Evolutionary conservation across 129 eudicot species (phyloP), one percentile per base, ranked within the genome.

Genomic region (Helianthus tuberosus): DNA sequence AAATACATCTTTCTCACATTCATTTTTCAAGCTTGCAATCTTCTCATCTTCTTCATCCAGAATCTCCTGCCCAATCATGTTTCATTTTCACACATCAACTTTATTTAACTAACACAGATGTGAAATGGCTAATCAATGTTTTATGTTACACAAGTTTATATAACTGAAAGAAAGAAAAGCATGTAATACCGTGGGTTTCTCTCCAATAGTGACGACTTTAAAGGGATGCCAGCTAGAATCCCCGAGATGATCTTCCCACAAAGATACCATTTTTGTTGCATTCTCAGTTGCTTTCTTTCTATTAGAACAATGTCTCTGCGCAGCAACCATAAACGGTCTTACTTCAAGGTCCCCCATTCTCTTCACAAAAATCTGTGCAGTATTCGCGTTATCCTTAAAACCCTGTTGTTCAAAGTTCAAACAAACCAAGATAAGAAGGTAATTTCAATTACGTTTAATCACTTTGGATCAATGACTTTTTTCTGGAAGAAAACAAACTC

Each of bases 211-310:
- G 52, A 88, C 72, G 46, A 92, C 85, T 84, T 86, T 93, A 35
- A 84, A 93, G 10, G 98, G 98, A 84, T 93, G 92, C 98, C 98
- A 93, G 77, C 58, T 79, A 50, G 98, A 85, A 84, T 89, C 92
- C 72, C 84, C 74, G 11, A 89, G 80, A 74, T 77, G 62, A 5
- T 62, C 64, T 9, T 84, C 88, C 86, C 95, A 90, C 54, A 81
- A 8, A 39, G 92, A 80, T 44, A 63, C 62, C 48, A 76, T 36
- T 67, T 86, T 86, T 32, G 65, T 3, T 5, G 87, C 89, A 55
- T 83, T 80, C 38, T 6, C 70, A 5, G 6, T 63, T 13, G 64
- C 93, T 62, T 83, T 83, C 63, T 83, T 83, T 17, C 63, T 69
- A 29, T 15, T 35, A 4, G 79, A 35, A 78, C 79, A 61, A 41